Conservation (phyloP, 331 rosid species). For the Quercus phellos region DNA sequence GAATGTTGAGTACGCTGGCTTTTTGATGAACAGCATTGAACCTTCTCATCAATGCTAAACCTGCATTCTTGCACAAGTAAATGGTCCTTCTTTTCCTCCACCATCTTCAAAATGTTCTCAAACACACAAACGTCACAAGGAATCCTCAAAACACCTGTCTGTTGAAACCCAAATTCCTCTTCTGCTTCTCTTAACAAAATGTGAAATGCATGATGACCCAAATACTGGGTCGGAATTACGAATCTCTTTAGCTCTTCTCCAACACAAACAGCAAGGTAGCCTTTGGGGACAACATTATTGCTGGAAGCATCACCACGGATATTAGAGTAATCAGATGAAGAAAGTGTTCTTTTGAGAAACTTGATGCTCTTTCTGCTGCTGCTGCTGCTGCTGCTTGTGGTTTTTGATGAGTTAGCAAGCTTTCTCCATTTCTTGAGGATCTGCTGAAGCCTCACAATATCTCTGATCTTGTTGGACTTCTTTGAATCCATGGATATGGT, state of each 20-base stretch:
- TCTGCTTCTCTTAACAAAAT: slow-evolving; percentile 75
- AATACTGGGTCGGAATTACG: slow-evolving; percentile 66
- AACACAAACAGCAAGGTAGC: slow-evolving; percentile 76
- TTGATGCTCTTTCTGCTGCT: slow-evolving; percentile 47
- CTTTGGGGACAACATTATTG: slow-evolving; percentile 71
- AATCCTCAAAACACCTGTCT: slow-evolving; percentile 73
- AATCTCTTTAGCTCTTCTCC: slow-evolving; percentile 74
- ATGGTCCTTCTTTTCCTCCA: slow-evolving; percentile 43
- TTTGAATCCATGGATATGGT: slow-evolving; percentile 52
- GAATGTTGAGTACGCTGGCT: slow-evolving; percentile 34
- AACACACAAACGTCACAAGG: slow-evolving; percentile 81
- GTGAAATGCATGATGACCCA: slow-evolving; percentile 64
- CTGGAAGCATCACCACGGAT: slow-evolving; percentile 22
- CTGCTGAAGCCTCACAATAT: slow-evolving; percentile 90
- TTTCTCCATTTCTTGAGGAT: slow-evolving; percentile 95
- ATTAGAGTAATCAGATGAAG: slow-evolving; percentile 35
- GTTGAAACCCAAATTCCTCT: slow-evolving; percentile 91
- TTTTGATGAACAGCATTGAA: slow-evolving; percentile 50
- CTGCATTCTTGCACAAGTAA: slow-evolving; percentile 35
- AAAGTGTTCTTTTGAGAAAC: slow-evolving; percentile 69
- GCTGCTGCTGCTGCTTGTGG: slow-evolving; percentile 16
- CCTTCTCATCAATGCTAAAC: slow-evolving; percentile 34
- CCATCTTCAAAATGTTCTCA: slow-evolving; percentile 60
- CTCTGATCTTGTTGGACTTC: slow-evolving; percentile 84
- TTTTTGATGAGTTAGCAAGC: slow-evolving; percentile 57